A percentile compares a stretch with the other conserved stretches of the same genome.
These are phyloP conservation scores for Gelatoporia subvermispora DNA, from an alignment of 768 basidiomycete species.

Conservation along the genomic window DNA sequence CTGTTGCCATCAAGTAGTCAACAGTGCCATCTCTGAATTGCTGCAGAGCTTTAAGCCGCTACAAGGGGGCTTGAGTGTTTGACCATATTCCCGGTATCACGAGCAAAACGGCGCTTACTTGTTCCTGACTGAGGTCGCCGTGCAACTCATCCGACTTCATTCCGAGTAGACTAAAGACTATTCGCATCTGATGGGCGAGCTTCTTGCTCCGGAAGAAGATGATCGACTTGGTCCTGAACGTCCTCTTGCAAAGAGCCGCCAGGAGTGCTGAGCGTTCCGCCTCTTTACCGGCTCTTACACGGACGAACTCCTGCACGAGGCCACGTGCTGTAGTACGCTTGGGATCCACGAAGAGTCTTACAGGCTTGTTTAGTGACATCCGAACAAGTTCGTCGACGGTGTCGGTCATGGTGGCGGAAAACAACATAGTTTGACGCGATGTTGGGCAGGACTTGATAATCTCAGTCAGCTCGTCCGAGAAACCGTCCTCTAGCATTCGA, in stretches of 20 bases:
- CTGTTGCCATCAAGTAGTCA: slow-evolving; percentile 95
- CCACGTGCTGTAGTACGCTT: slow-evolving; percentile 83
- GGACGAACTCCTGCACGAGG: slow-evolving; percentile 91
- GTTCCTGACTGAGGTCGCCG: slow-evolving; percentile 94
- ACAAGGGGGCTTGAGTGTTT: slow-evolving; percentile 5
- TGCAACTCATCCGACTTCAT: slow-evolving; percentile 91
- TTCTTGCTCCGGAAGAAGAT: slow-evolving; percentile 97
- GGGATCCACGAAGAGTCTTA: slow-evolving; percentile 92
- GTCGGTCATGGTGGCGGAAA: slow-evolving; percentile 99
- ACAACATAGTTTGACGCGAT: slow-evolving; percentile 95
- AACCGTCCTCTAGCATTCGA: slow-evolving; percentile 93
- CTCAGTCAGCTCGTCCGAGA: slow-evolving; percentile 90
- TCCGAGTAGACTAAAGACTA: slow-evolving; percentile 85
- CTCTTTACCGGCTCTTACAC: slow-evolving; percentile 79
- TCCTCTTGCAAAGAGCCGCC: slow-evolving; percentile 79
- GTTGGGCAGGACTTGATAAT: slow-evolving; percentile 87
- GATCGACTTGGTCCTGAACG: slow-evolving; percentile 79
- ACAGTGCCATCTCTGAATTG: slow-evolving; percentile 82
- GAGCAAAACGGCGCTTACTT: slow-evolving; percentile 41
- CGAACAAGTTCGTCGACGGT: slow-evolving; percentile 89
- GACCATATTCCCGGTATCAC: background rate
- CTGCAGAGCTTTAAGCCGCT: slow-evolving; percentile 86
- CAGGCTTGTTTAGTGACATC: slow-evolving; percentile 89
- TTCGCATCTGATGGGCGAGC: slow-evolving; percentile 93
- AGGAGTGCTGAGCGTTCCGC: slow-evolving; percentile 73